Percentiles rank a stretch among this genome's conserved stretches.
Evolutionary conservation across 192 early-diverging fungal species (phyloP).

Genomic region (Rhizophagus sp.): DNA sequence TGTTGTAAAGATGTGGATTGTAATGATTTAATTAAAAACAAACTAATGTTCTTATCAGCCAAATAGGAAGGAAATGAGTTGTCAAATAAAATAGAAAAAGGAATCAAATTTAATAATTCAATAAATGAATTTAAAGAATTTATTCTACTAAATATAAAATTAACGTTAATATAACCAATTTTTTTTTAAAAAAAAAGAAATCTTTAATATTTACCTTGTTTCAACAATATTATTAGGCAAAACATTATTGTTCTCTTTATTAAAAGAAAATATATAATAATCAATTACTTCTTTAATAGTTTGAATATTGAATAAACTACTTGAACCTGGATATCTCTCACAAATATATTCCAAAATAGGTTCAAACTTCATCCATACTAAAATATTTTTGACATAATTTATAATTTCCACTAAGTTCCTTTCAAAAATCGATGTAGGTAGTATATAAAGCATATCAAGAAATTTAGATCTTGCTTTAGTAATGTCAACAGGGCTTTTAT

Average conservation of each 20-base stretch:
- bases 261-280: neutral
- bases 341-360: constrained; percentile 44
- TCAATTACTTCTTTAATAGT: constrained; percentile 14
- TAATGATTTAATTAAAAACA: neutral
- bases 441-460: constrained; percentile 15
- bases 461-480: constrained; percentile 16
- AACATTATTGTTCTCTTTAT: neutral
- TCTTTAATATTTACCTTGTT: neutral
- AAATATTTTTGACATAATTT: constrained; percentile 12
- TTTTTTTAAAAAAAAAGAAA: neutral
- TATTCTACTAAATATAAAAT: neutral
- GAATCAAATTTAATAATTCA: constrained; percentile 1
- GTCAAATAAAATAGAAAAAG: constrained; percentile 36
- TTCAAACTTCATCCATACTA: constrained; percentile 25
- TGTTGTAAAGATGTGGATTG: neutral
- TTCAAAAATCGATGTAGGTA: constrained; percentile 31
- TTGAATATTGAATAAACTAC: constrained; percentile 39
- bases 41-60: neutral
- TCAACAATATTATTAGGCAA: neutral
- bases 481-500: neutral
- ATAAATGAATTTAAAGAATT: neutral
- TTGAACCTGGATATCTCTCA: constrained; percentile 42
- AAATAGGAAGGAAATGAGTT: constrained; percentile 18
- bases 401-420: constrained; percentile 33
- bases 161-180: neutral